These are phyloP conservation scores for Annona squamosa DNA, from an alignment of 164 flowering plant species.

Conservation along the genomic window DNA sequence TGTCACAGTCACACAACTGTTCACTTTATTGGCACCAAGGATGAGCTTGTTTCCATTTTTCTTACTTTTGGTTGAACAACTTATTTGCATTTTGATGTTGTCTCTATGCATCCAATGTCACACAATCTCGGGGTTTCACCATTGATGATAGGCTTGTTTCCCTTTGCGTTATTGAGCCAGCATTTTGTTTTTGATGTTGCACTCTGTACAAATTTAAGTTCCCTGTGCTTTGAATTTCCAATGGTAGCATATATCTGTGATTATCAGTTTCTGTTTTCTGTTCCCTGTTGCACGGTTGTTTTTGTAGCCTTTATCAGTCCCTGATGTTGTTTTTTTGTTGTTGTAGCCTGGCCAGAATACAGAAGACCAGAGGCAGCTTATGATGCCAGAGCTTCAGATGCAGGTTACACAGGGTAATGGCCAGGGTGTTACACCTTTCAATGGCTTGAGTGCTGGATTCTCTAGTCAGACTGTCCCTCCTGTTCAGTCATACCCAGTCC, in stretches of 20 bases:
- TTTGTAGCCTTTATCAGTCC: neutral
- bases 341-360: slow-evolving; percentile 51
- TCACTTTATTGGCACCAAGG: too few species aligned
- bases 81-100: too few species aligned
- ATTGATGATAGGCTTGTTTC: neutral
- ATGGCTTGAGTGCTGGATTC: slow-evolving; percentile 48
- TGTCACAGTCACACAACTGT: too few species aligned
- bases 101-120: too few species aligned
- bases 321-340: slow-evolving; percentile 8
- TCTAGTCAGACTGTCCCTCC: slow-evolving; percentile 59
- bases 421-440: slow-evolving; percentile 49
- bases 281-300: slow-evolving; percentile 4
- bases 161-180: neutral
- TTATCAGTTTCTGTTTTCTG: neutral
- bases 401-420: slow-evolving; percentile 59
- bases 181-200: neutral
- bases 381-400: slow-evolving; percentile 68
- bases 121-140: too few species aligned
- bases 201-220: too few species aligned
- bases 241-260: neutral
- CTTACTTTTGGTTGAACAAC: too few species aligned
- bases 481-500: slow-evolving; percentile 52
- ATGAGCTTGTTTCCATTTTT: too few species aligned
- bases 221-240: neutral
- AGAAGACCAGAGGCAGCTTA: slow-evolving; percentile 71